A percentile compares a stretch with the other conserved stretches of the same genome.
Evolutionary conservation across 2,329 filamentous ascomycete genomes (phyloP).

Genomic region (Fusarium beomiforme): DNA sequence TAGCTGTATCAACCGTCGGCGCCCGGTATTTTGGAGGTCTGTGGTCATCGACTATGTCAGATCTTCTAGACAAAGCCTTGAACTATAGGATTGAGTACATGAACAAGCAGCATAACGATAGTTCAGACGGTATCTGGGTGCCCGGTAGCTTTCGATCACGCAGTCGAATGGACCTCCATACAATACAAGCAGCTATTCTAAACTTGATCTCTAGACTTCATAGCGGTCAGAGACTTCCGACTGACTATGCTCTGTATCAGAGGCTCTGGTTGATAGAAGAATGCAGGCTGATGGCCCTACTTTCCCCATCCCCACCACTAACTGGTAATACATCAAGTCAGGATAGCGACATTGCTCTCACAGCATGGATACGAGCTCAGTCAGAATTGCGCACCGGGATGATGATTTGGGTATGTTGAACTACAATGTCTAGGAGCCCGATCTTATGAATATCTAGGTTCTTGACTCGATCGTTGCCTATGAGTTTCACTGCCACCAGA

Average conservation of each 20-base stretch:
- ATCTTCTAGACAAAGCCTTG: not conserved
- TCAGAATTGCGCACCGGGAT: conserved; percentile 9
- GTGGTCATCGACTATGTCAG: conserved; percentile 1
- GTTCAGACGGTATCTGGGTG: not conserved
- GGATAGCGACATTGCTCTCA: not conserved
- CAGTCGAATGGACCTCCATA: not conserved
- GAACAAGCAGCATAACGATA: not conserved
- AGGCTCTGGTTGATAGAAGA: conserved; percentile 1
- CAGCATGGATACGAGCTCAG: conserved; percentile 6
- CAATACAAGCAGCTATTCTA: conserved; percentile 5
- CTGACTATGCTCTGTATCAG: not conserved
- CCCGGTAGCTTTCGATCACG: not conserved
- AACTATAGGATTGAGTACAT: not conserved
- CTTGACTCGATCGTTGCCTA: conserved; percentile 12
- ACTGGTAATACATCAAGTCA: not conserved
- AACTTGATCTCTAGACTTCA: conserved; percentile 3
- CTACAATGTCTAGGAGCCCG: not conserved
- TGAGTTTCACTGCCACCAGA: conserved; percentile 10
- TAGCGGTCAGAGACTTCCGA: not conserved
- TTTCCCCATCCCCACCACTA: not conserved
- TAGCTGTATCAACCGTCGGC: conserved; percentile 7
- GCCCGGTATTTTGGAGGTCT: conserved; percentile 7
- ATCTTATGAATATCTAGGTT: not conserved
- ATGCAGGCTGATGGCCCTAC: conserved; percentile 7
- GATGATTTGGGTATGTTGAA: conserved; percentile 17